Conservation (phyloP, 352 stramenopile species). For the Pythium utonaiense region DNA sequence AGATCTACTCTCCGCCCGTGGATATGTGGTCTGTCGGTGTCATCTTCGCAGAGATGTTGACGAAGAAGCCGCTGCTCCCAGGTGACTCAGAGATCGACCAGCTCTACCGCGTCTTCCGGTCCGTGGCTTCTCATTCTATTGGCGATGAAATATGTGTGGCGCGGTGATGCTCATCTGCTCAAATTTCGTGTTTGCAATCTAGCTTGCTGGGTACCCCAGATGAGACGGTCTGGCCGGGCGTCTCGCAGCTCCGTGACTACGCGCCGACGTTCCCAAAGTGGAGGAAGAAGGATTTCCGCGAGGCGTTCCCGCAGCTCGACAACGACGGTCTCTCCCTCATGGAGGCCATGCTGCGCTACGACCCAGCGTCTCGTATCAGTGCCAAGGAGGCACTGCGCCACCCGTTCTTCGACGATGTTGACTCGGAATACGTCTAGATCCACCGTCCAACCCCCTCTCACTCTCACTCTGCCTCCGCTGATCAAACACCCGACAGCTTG, state of each 20-base stretch:
- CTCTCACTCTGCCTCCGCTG: background rate
- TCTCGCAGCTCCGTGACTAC: constrained; percentile 96
- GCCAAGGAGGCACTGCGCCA: constrained; percentile 81
- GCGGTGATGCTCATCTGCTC: background rate
- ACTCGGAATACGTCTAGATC: constrained; percentile 62
- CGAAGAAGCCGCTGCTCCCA: constrained; percentile 78
- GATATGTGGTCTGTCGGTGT: constrained; percentile 86
- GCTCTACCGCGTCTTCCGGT: constrained; percentile 86
- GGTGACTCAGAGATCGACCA: constrained; percentile 87
- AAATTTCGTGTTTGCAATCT: background rate
- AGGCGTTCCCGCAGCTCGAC: constrained; percentile 63
- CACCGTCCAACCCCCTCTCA: background rate
- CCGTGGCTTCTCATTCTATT: constrained; percentile 1
- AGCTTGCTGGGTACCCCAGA: constrained; percentile 94
- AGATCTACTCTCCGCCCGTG: constrained; percentile 84
- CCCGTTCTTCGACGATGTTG: constrained; percentile 82
- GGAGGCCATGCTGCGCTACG: constrained; percentile 76
- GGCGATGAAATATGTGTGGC: background rate
- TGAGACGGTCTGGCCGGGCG: constrained; percentile 94
- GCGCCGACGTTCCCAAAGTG: constrained; percentile 94
- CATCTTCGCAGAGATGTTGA: constrained; percentile 85
- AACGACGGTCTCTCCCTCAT: constrained; percentile 56
- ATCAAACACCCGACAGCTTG: too few relatives aligned
- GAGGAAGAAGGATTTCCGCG: constrained; percentile 81
- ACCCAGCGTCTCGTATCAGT: constrained; percentile 66